phyloP scores from a whole-genome alignment of 306 rosid genomes.

The peach (Prunus persica) region DNA sequence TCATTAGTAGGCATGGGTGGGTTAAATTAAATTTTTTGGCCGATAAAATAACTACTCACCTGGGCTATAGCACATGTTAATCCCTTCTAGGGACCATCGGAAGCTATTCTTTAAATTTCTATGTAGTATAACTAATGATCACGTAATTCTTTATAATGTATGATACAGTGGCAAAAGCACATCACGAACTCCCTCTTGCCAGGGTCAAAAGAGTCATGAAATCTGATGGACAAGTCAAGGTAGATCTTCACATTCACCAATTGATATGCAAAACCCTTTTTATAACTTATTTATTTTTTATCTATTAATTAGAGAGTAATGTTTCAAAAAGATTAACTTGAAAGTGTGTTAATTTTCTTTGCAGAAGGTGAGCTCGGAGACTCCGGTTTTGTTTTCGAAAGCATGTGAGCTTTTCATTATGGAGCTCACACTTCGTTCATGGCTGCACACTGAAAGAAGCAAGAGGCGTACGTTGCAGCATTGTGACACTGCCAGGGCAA shows the following conservation, averaged over 20 bases:
- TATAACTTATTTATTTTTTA: too few species aligned
- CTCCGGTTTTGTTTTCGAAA: constrained; percentile 32
- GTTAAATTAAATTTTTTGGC: too few species aligned
- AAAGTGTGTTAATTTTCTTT: not conserved
- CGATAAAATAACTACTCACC: too few species aligned
- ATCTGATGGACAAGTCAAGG: constrained; percentile 24
- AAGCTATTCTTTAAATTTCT: not conserved
- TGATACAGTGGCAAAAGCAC: constrained; percentile 25
- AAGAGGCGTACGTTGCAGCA: constrained; percentile 17
- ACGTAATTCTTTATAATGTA: not conserved
- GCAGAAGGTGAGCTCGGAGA: constrained; percentile 37
- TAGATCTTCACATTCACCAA: constrained; percentile 2
- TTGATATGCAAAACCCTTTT: too few species aligned
- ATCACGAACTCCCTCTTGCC: constrained; percentile 29
- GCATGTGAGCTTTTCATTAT: constrained; percentile 46
- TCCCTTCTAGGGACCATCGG: too few species aligned
- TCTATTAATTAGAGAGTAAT: too few species aligned
- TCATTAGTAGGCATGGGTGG: too few species aligned
- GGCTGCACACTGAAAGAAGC: constrained; percentile 30
- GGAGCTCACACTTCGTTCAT: constrained; percentile 40
- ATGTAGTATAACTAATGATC: not conserved
- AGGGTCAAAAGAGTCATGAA: constrained; percentile 38
- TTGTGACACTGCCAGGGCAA: constrained; percentile 28
- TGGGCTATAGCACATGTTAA: too few species aligned
- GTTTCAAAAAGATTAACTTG: too few species aligned